Evolutionary conservation across 441 rosid genomes (phyloP), one percentile per base, ranked within the genome.

Genomic region (Iberis amara): DNA sequence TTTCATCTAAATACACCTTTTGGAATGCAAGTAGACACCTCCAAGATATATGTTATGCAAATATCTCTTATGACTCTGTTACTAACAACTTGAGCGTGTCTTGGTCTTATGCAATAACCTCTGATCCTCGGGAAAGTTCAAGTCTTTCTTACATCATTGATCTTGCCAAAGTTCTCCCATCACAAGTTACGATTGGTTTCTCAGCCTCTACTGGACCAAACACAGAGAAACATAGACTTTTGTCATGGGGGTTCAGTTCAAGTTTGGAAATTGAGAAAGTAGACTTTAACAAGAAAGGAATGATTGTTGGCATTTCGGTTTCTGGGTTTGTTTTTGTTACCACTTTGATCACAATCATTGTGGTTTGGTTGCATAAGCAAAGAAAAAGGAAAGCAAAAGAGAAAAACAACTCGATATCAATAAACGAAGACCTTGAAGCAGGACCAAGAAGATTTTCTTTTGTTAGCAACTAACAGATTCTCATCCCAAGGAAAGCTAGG

Each of bases 401-500:
- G 39, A 32, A 13, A 8, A 18, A 14, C 11, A 69, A 36, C 36
- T 42, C 62, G 24, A 61, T 72, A 3, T 75, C 77, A 1, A 74
- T 79, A 30, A 69, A 70, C 27, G 70, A 85, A 39, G 89, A 82
- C 18, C 64, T 85, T 0, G 85, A 72, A 26, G 64, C 83, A 28
- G 82, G 81, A 15, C 89, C 79, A 4, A 82, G 79, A 64, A 80
- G 70, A 56, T 80, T 79, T 49, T 49, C 82, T 33, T 41, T 75
- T 60, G 39, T 50, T 68, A 3, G 82, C 86, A 8, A 82, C 86
- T 4, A 68, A 61, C 50, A 78, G 68, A 52, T 81, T 84, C 69
- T 74, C 77, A n/a, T 44, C 37, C 0, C 67, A 73, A 0, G 65
- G 77, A 28, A 76, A 72, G 69, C 54, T 83, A 0, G 85, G 85